Evolutionary conservation across 495 filamentous ascomycete genomes (phyloP), one percentile per base, ranked within the genome.

Genomic region (Aspergillus egyptiacus): DNA sequence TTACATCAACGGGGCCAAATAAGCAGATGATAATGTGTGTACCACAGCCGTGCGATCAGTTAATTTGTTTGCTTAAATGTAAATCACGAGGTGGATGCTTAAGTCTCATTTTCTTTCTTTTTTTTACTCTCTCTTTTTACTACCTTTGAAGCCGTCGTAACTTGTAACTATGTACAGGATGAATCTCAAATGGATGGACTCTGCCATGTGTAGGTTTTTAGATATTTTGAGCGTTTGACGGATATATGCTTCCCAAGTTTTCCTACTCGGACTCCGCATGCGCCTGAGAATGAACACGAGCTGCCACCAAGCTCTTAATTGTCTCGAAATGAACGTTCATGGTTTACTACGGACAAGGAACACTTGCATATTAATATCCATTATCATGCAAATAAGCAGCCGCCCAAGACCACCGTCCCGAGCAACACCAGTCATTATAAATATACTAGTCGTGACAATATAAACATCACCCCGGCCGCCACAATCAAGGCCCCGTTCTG

Each of bases 1-100:
- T 57, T 72, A 70, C 67, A 63, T 72, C 61, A 69, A 68, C 65
- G 61, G 65, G 35, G 51, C 57, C 52, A 47, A 51, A 51, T 67
- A 64, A 25, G 40, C 50, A 42, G 35, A 19, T 18, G 14, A 35
- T 6, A 15, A 22, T 40, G 28, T 33, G 35, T 19, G n/a, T 28
- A 23, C 9, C 9, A 5, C 28, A 34, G 46, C 34, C 35, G 19
- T 49, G 46, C 37, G 30, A 42, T 42, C 28, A 32, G 46, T 24
- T 28, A 50, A 35, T 24, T 18, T 48, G 42, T 35, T 54, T 43
- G 37, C 51, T 33, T 46, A 25, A 54, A 38, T 49, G 46, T 47
- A 51, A 46, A 52, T 46, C 47, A 50, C 30, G 46, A 44, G 51
- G 35, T 48, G 47, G 43, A 45, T 42, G 48, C 35, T 50, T 46